Conservation (phyloP, 2,329 filamentous ascomycete species). For the Aspergillus brasiliensis region DNA sequence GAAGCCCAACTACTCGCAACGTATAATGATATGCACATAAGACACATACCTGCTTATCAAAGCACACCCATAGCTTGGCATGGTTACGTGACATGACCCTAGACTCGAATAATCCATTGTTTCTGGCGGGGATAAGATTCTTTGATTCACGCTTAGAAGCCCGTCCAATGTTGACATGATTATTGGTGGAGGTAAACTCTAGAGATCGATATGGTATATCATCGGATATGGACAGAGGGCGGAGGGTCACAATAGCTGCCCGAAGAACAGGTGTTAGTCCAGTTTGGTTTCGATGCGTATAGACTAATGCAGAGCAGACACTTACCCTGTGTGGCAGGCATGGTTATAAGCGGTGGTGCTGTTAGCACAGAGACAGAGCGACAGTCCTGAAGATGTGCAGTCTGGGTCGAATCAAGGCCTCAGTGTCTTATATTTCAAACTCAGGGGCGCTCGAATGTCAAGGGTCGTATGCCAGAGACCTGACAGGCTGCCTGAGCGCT, state of each 20-base stretch:
- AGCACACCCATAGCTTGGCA: slow-evolving; percentile 38
- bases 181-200: slow-evolving; percentile 30
- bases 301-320: background rate
- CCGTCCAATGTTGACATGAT: slow-evolving; percentile 42
- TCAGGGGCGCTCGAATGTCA: background rate
- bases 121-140: slow-evolving; percentile 35
- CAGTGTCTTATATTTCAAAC: background rate
- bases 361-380: background rate
- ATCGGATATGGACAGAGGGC: slow-evolving; percentile 28
- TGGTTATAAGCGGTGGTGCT: slow-evolving; percentile 12
- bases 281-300: background rate
- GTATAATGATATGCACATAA: too few species aligned
- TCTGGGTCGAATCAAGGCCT: background rate
- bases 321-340: slow-evolving; percentile 31
- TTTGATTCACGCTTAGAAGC: slow-evolving; percentile 43
- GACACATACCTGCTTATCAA: slow-evolving; percentile 30
- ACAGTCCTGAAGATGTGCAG: background rate
- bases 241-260: slow-evolving; percentile 38
- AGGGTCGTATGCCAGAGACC: background rate
- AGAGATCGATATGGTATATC: slow-evolving; percentile 35
- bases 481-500: background rate
- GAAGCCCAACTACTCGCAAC: background rate
- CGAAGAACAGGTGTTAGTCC: slow-evolving; percentile 11
- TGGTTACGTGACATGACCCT: slow-evolving; percentile 52
- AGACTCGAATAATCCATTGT: slow-evolving; percentile 51